phyloP scores from a whole-genome alignment of 1,139 yeast genomes.

The Kodamaea plutei region DNA sequence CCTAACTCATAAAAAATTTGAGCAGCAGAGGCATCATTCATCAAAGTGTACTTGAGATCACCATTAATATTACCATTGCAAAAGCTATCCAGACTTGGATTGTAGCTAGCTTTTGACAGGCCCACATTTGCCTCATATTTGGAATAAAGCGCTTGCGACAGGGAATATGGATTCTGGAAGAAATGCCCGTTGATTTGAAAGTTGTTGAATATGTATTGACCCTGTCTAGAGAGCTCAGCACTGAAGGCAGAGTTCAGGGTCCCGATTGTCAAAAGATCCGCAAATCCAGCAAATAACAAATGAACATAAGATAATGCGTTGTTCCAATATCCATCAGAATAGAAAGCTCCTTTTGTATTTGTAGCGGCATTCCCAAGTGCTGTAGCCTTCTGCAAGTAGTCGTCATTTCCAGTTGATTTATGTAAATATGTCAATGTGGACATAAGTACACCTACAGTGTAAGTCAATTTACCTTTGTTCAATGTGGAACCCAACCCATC shows the following conservation, averaged over 20 bases:
- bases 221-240: constrained; percentile 20
- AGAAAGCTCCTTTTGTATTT: constrained; percentile 12
- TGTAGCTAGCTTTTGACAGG: background rate
- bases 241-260: constrained; percentile 10
- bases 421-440: constrained; percentile 11
- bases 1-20: constrained; percentile 13
- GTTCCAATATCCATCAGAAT: constrained; percentile 14
- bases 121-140: constrained; percentile 7
- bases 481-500: constrained; percentile 11
- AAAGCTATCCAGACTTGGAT: constrained; percentile 7
- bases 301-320: constrained; percentile 12
- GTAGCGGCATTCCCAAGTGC: constrained; percentile 11
- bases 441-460: constrained; percentile 13
- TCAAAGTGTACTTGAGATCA: constrained; percentile 10
- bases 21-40: constrained; percentile 15
- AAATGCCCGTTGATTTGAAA: constrained; percentile 16
- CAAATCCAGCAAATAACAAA: constrained; percentile 13
- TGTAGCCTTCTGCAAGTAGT: constrained; percentile 10
- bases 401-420: constrained; percentile 7
- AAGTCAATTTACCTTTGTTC: constrained; percentile 15
- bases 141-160: constrained; percentile 8
- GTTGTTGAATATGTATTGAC: constrained; percentile 16
- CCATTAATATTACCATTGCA: constrained; percentile 8
- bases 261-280: constrained; percentile 9
- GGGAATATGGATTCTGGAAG: constrained; percentile 5